Conservation (phyloP, 2,329 filamentous ascomycete species). For the Cladophialophora exuberans region DNA sequence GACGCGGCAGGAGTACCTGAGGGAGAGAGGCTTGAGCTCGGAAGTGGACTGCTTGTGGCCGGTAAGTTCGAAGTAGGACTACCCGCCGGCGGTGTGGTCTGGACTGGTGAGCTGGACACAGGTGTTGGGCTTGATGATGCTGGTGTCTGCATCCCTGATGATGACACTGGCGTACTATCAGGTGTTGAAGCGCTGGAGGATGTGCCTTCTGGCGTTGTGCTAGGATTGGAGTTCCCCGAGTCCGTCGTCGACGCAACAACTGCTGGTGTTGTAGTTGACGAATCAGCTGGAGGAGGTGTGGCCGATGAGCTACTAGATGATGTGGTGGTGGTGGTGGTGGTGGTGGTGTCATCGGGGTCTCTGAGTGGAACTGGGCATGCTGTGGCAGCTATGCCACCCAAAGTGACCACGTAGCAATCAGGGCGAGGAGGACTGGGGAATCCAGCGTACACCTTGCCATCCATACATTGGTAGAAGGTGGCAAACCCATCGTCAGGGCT, state of each 20-base stretch:
- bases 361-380: slow-evolving; percentile 19
- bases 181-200: slow-evolving; percentile 6
- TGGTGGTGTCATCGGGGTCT: slow-evolving; percentile 8
- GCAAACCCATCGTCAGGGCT: slow-evolving; percentile 21
- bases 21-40: too few species aligned
- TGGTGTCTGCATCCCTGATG: too few species aligned
- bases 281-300: background rate
- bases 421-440: slow-evolving; percentile 23
- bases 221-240: background rate
- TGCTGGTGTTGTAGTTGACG: slow-evolving; percentile 3
- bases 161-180: too few species aligned
- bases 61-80: background rate
- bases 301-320: background rate
- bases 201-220: slow-evolving; percentile 3
- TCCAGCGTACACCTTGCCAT: slow-evolving; percentile 26
- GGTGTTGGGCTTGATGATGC: too few species aligned
- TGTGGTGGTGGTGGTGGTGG: too few species aligned
- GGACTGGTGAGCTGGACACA: background rate
- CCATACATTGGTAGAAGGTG: slow-evolving; percentile 28
- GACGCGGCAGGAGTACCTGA: background rate
- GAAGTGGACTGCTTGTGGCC: too few species aligned
- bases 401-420: slow-evolving; percentile 23
- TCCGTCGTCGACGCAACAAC: slow-evolving; percentile 6
- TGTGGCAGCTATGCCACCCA: slow-evolving; percentile 27
- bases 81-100: background rate